Evolutionary conservation across 495 filamentous ascomycete genomes (phyloP), one percentile per base, ranked within the genome.

Genomic region (Hypoxylon intermedium): DNA sequence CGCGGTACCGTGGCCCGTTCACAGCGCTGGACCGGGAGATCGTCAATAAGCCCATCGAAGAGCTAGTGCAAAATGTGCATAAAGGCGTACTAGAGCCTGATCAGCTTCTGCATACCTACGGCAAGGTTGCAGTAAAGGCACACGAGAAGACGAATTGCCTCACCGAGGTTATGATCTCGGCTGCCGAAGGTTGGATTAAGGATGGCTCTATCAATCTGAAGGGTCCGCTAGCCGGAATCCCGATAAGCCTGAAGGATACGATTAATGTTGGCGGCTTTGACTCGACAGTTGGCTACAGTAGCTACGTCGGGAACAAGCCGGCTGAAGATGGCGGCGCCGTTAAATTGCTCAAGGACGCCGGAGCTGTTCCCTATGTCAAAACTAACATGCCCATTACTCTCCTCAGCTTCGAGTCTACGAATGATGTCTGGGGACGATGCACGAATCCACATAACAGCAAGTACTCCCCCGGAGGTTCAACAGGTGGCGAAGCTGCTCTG

Each of bases 311-410:
- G 4, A 89, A 92, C 67, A 85, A 85, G 6, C 75, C 74, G 6
- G 36, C 68, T 1, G 68, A 82, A 40, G 91, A 97, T 80, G 92
- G 93, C 0, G 78, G 85, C 0, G 83, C 95, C 73, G 85, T 91
- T 3, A 80, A 80, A 45, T 67, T 98, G 12, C 76, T 97, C 23
- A 96, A 95, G 66, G 92, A 97, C 74, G 91, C 92, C n/a, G 89
- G 90, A n/a, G 94, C 94, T 3, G 81, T 98, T 0, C 94, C 94
- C 0, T 97, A 97, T 72, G 91, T 93, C 13, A 98, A 98, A 79
- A 98, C 94, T 1, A 93, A 94, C 51, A 67, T 94, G n/a, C 94
- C 94, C 2, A 89, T 93, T 46, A 96, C 93, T 0, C 83, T 98
- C 6, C 80, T 98, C 46, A 92, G 88, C 24, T 98, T 98, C 67